Evolutionary conservation across 345 rosid species (phyloP).

Genomic region (Adansonia digitata): DNA sequence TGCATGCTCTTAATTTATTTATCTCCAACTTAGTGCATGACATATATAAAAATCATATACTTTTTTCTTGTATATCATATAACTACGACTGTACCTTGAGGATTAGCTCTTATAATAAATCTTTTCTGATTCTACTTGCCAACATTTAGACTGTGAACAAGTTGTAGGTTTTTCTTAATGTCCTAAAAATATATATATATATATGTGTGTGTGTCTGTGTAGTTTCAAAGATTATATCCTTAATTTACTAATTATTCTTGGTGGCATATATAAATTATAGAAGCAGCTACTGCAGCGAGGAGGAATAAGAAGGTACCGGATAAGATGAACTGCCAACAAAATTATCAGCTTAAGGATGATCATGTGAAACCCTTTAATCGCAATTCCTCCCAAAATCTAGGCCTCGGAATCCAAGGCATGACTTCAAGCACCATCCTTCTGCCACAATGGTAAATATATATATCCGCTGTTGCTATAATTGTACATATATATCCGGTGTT

Average conservation of each 20-base stretch:
- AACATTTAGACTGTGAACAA: no score
- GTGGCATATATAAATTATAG: constrained; percentile 16
- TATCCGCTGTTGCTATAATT: no score
- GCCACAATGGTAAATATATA: background rate
- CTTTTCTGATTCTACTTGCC: no score
- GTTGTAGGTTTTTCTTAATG: no score
- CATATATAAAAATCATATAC: background rate
- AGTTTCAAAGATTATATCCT: background rate
- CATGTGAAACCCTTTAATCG: background rate
- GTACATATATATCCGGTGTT: no score
- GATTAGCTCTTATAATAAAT: no score
- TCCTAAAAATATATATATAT: no score
- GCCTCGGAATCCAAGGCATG: background rate
- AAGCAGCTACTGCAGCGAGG: constrained; percentile 26
- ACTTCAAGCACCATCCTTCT: constrained; percentile 2
- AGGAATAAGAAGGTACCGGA: constrained; percentile 10
- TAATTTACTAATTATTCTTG: background rate
- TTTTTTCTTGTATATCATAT: background rate
- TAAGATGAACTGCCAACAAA: constrained; percentile 7
- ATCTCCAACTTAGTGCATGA: background rate
- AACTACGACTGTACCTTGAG: no score
- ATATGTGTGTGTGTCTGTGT: background rate
- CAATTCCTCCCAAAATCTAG: constrained; percentile 5
- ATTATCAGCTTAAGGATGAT: constrained; percentile 14
- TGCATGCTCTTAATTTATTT: background rate